Evolutionary conservation across 495 filamentous ascomycete genomes (phyloP), one percentile per base, ranked within the genome.

Genomic region (Penicillium longicatenatum): DNA sequence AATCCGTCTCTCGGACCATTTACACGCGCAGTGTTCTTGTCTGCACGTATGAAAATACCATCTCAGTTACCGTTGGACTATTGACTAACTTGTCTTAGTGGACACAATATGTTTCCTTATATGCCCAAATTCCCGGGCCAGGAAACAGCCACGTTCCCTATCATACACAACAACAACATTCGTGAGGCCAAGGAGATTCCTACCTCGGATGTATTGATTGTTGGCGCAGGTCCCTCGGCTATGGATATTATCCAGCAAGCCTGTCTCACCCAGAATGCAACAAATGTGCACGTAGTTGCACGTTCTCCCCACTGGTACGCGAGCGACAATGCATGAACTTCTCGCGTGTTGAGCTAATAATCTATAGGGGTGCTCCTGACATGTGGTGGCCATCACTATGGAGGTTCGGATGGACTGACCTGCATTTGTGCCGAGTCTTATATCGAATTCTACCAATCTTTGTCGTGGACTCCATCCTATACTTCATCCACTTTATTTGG

Each of bases 1-100:
- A 19, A 0, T n/a, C 42, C 30, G n/a, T 42, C n/a, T n/a, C 14
- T 29, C 52, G 31, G 17, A 54, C 42, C 14, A 17, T 54, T n/a
- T 54, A 54, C 31, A 54, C 52, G 4, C 52, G 52, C 20, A 54
- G 52, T 54, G 52, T 54, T 46, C 52, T 54, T 31, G 52, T 54
- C 20, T 54, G 52, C 52, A 54, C 52, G 52, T 54, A 54, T 14
- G 52, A 3, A 7, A 6, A 21, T 21, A 11, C 19, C 42, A 11
- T 12, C 11, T 22, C 20, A 20, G 9, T 4, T 22, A 11, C 11
- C 1, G 0, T 3, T 24, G 7, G 42, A 9, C 22, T 12, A 2
- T n/a, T 22, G 10, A 30, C 50, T 53, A 17, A 53, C 22, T 4
- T n/a, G 17, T 2, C 29, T 16, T 16, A 54, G 52, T 19, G 52